phyloP scores from a whole-genome alignment of 768 basidiomycete genomes.

The Pleurotus pulmonarius region DNA sequence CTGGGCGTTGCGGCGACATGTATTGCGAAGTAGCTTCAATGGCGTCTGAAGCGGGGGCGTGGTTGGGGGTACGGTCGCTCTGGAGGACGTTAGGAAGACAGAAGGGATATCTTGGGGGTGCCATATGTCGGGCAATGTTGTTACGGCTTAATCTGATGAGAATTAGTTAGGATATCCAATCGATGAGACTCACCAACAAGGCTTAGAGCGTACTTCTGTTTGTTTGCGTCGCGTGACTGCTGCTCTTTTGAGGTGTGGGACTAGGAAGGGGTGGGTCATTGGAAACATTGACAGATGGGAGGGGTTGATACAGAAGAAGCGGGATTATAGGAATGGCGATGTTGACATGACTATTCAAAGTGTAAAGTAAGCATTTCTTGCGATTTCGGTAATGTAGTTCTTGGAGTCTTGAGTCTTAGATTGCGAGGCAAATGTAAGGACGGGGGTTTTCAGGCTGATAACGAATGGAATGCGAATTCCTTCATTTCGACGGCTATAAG shows the following conservation, averaged over 20 bases:
- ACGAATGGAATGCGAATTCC: no score
- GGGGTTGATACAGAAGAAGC: constrained; percentile 48
- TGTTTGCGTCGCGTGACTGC: constrained; percentile 24
- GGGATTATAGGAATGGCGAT: constrained; percentile 20
- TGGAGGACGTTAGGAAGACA: constrained; percentile 40
- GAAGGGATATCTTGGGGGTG: constrained; percentile 68
- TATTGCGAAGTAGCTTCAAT: background rate
- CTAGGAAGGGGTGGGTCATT: constrained; percentile 26
- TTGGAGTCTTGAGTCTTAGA: no score
- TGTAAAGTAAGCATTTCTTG: no score
- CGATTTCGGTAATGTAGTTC: no score
- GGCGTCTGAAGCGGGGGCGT: constrained; percentile 5
- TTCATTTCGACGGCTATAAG: constrained; percentile 37
- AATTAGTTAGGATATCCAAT: constrained; percentile 12
- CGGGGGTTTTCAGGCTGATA: constrained; percentile 12
- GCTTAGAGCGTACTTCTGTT: constrained; percentile 54
- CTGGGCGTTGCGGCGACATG: constrained; percentile 30
- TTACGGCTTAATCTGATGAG: constrained; percentile 70
- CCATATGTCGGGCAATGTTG: constrained; percentile 78
- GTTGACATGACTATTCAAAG: no score
- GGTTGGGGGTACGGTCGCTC: constrained; percentile 23
- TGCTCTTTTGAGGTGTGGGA: constrained; percentile 28
- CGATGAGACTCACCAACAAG: constrained; percentile 56
- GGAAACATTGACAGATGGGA: constrained; percentile 30
- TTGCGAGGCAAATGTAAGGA: background rate